Evolutionary conservation across 805 yeast genomes (phyloP), one percentile per base, ranked within the genome.

Genomic region (Saturnispora gosingensis): DNA sequence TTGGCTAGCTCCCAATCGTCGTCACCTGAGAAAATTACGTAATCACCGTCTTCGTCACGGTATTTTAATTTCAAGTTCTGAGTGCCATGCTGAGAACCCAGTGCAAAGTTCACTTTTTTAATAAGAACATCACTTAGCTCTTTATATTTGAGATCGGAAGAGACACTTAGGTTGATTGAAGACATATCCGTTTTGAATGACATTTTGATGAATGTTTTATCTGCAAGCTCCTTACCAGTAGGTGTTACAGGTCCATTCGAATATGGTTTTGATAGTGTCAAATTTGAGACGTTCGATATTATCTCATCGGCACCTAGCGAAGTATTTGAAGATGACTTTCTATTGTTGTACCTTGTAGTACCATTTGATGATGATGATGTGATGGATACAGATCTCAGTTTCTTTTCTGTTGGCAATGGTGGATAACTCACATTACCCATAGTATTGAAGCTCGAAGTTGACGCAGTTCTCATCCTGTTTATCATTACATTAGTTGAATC

Each of bases 11-110:
- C 69, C 87, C 96, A 85, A 64, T 91, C 98, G 49, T 91, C 97
- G 55, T 84, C 85, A 32, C 88, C 80, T 58, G 82, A 85, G 67
- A 91, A 80, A 46, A 85, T 81, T 43, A 93, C 95, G 64, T 79
- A 84, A 65, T 93, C 99, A 16, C 95, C 97, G 64, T 93, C 99
- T 67, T 93, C 99, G 67, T 93, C 99, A 63, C 81, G 81, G 64
- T 88, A 91, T 66, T 82, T 83, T 54, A 93, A 74, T 60, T 84
- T 77, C 39, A 77, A 68, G 18, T 36, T 53, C 1, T 52, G 53
- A 15, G 22, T 38, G 15, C 24, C 9, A 11, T 38, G 22, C 22
- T 42, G 38, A 13, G 51, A 25, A 4, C 77, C 80, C 36, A 88
- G 78, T 54, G 80, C 79, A 43, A 72, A 76, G 45, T 77, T 69